A percentile compares a stretch with the other conserved stretches of the same genome.
phyloP scores from a whole-genome alignment of 176 grass and related monocot genomes.

The Raddia distichophylla region DNA sequence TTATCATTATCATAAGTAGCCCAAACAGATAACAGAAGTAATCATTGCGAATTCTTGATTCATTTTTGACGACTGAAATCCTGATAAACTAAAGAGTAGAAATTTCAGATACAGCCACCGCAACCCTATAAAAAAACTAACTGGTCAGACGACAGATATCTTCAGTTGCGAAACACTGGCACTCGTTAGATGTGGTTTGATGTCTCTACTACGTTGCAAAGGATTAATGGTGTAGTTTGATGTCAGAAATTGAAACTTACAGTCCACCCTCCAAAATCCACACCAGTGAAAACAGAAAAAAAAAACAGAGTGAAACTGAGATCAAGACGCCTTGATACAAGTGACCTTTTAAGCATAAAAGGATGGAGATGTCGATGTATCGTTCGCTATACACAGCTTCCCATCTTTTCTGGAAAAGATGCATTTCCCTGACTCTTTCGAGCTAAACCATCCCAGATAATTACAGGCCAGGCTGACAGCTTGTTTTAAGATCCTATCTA shows the following conservation, averaged over 20 bases:
- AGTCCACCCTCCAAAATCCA: neutral
- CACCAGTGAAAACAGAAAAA: neutral
- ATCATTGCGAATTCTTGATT: neutral
- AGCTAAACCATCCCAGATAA: slow-evolving; percentile 49
- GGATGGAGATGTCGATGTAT: slow-evolving; percentile 26
- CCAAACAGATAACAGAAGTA: slow-evolving; percentile 1
- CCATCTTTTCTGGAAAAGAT: slow-evolving; percentile 37
- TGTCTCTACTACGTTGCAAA: neutral
- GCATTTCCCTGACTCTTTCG: slow-evolving; percentile 32
- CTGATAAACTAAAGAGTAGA: neutral
- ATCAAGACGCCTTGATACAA: slow-evolving; percentile 31
- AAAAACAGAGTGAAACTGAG: neutral
- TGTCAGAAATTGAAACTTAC: slow-evolving; percentile 19
- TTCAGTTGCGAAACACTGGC: neutral
- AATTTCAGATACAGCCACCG: neutral
- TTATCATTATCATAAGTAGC: neutral
- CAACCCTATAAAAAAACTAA: neutral
- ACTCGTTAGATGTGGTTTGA: neutral
- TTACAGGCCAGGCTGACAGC: slow-evolving; percentile 58
- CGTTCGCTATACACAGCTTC: slow-evolving; percentile 55
- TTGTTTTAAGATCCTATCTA: slow-evolving; percentile 54
- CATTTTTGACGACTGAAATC: neutral
- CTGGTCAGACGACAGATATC: neutral
- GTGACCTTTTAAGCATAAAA: slow-evolving; percentile 33
- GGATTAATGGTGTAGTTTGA: neutral